A percentile compares a stretch with the other conserved stretches of the same genome.
phyloP scores from a whole-genome alignment of 2,329 filamentous ascomycete genomes.

The Phialophora chinensis region DNA sequence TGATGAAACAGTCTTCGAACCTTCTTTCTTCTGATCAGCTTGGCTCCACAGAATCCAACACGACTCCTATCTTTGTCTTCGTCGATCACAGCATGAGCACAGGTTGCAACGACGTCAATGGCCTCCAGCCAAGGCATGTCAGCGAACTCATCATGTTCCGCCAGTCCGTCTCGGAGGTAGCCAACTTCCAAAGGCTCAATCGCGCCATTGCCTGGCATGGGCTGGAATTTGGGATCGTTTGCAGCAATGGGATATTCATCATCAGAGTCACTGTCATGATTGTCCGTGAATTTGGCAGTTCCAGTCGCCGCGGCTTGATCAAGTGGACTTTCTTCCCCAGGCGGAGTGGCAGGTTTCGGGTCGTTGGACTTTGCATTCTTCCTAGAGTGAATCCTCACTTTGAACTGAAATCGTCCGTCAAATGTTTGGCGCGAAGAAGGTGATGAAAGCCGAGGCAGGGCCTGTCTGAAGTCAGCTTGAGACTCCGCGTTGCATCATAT shows the following conservation, averaged over 20 bases:
- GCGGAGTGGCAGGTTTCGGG: background rate
- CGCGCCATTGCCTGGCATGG: background rate
- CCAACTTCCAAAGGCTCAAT: constrained; percentile 4
- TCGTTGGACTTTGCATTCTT: constrained; percentile 3
- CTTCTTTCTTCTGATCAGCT: constrained; percentile 4
- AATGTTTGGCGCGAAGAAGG: background rate
- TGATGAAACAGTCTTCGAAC: background rate
- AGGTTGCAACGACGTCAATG: constrained; percentile 13
- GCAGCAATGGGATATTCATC: background rate
- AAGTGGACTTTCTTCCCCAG: too few relatives aligned
- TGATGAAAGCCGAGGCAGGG: background rate
- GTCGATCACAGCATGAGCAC: background rate
- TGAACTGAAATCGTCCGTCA: background rate
- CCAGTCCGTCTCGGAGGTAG: constrained; percentile 10
- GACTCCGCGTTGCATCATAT: background rate
- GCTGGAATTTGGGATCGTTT: background rate
- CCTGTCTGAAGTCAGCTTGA: background rate
- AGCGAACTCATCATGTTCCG: constrained; percentile 14
- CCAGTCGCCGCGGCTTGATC: background rate
- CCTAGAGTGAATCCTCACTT: constrained; percentile 4
- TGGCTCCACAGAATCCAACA: constrained; percentile 13
- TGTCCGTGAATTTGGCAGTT: background rate
- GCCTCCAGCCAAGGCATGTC: constrained; percentile 19
- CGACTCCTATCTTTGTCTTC: background rate
- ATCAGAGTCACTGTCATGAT: background rate